Percentiles rank a stretch among this genome's conserved stretches.
phyloP scores from a whole-genome alignment of 805 yeast species.

The Yarrowia osloensis region DNA sequence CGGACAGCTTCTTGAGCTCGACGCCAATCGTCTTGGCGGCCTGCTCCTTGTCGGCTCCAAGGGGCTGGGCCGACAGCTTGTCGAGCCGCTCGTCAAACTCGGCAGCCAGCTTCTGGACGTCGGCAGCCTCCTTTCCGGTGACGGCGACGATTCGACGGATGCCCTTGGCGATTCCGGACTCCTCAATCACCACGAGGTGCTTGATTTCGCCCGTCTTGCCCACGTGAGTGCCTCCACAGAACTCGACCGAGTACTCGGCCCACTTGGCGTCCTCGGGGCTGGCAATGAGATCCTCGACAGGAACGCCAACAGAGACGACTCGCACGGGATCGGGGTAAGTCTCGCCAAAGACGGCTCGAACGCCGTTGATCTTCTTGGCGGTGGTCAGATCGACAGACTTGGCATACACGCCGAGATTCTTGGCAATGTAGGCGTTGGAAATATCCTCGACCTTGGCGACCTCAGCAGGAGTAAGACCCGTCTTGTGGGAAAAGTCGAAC shows the following conservation, averaged over 20 bases:
- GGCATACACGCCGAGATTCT: constrained; percentile 71
- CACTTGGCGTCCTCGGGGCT: constrained; percentile 75
- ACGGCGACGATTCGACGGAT: constrained; percentile 97
- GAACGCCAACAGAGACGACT: constrained; percentile 92
- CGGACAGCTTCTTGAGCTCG: constrained; percentile 73
- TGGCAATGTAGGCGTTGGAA: constrained; percentile 68
- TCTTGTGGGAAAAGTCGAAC: constrained; percentile 94
- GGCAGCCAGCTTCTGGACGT: constrained; percentile 80
- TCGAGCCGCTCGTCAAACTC: constrained; percentile 67
- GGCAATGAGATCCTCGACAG: constrained; percentile 76
- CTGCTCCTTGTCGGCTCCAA: constrained; percentile 78
- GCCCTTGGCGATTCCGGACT: constrained; percentile 98
- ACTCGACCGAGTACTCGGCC: constrained; percentile 80
- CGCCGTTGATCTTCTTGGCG: constrained; percentile 77
- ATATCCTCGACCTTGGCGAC: constrained; percentile 73
- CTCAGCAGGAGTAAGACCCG: constrained; percentile 72
- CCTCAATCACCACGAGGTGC: constrained; percentile 86
- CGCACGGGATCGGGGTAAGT: constrained; percentile 99
- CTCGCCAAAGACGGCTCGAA: constrained; percentile 98
- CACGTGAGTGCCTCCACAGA: constrained; percentile 99
- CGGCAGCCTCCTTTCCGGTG: constrained; percentile 86
- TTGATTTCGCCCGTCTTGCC: constrained; percentile 89
- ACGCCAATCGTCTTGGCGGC: constrained; percentile 82
- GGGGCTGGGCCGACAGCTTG: constrained; percentile 61
- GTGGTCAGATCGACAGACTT: constrained; percentile 73